These are phyloP conservation scores for Stevia rebaudiana DNA, from an alignment of 140 eudicot genomes.

Conservation along the genomic window DNA sequence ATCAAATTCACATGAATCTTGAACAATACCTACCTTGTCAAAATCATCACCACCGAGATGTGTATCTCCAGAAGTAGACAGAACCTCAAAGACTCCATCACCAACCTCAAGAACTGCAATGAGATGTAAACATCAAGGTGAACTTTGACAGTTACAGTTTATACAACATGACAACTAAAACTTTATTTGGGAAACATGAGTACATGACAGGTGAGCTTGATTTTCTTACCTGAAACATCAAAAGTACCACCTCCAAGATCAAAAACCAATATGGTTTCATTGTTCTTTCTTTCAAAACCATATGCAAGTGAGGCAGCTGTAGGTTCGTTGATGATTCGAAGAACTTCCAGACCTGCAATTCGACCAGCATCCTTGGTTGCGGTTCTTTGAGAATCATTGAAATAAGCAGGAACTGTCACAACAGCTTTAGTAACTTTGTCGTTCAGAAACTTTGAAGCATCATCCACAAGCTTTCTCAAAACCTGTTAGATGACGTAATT, in stretches of 20 bases:
- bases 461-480: conserved; percentile 90
- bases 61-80: conserved; percentile 95
- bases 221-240: conserved; percentile 68
- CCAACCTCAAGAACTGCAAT: conserved; percentile 88
- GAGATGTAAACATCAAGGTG: neutral
- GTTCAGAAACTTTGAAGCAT: conserved; percentile 82
- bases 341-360: conserved; percentile 85
- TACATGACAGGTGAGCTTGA: neutral
- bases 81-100: conserved; percentile 95
- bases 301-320: conserved; percentile 93
- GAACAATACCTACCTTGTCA: conserved; percentile 57
- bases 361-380: conserved; percentile 97
- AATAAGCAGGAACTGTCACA: conserved; percentile 93
- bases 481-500: conserved; percentile 30
- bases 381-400: conserved; percentile 91
- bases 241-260: conserved; percentile 95
- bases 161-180: neutral
- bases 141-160: neutral
- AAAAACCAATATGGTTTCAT: conserved; percentile 84
- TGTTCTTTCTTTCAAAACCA: conserved; percentile 86
- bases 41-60: conserved; percentile 98
- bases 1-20: neutral
- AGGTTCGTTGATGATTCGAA: conserved; percentile 86
- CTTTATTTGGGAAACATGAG: neutral
- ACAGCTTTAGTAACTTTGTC: conserved; percentile 86